Percentiles rank a stretch among this genome's conserved stretches.
phyloP scores from a whole-genome alignment of 768 basidiomycete species.

The Tulasnella sp. region DNA sequence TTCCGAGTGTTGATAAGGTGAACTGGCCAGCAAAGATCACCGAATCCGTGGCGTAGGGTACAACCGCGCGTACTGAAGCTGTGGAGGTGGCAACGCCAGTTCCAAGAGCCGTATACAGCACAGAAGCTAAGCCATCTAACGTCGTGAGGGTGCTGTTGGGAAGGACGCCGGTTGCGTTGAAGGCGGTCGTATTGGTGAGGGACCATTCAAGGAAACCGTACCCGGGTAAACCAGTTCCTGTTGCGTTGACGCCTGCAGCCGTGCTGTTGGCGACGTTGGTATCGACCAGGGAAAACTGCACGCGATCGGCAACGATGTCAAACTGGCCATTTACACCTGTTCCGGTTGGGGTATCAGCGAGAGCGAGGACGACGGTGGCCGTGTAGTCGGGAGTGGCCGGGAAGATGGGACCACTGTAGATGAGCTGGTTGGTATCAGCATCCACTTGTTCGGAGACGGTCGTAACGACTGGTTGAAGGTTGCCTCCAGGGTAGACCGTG shows the following conservation, averaged over 20 bases:
- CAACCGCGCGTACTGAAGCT: constrained; percentile 36
- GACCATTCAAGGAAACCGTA: constrained; percentile 93
- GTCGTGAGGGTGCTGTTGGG: constrained; percentile 59
- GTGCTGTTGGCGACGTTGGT: constrained; percentile 25
- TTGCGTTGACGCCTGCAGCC: constrained; percentile 27
- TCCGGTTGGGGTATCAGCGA: constrained; percentile 54
- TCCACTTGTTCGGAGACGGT: constrained; percentile 60
- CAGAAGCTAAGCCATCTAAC: constrained; percentile 49
- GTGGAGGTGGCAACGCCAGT: constrained; percentile 30
- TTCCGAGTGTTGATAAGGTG: constrained; percentile 35
- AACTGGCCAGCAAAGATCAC: constrained; percentile 74
- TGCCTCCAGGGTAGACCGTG: constrained; percentile 65
- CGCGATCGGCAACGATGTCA: constrained; percentile 70
- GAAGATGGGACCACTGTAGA: constrained; percentile 79
- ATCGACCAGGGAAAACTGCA: constrained; percentile 67
- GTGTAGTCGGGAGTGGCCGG: constrained; percentile 60
- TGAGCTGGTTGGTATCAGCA: constrained; percentile 42
- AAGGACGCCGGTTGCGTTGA: constrained; percentile 50
- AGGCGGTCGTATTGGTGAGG: constrained; percentile 30
- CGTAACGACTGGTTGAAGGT: constrained; percentile 50
- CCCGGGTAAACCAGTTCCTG: constrained; percentile 32
- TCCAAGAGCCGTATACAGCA: constrained; percentile 51
- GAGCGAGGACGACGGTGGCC: constrained; percentile 59
- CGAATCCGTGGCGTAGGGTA: constrained; percentile 49
- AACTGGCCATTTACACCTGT: constrained; percentile 54